These are phyloP conservation scores for Chlorella sp. DNA, from an alignment of 139 green algal species.

Conservation along the genomic window DNA sequence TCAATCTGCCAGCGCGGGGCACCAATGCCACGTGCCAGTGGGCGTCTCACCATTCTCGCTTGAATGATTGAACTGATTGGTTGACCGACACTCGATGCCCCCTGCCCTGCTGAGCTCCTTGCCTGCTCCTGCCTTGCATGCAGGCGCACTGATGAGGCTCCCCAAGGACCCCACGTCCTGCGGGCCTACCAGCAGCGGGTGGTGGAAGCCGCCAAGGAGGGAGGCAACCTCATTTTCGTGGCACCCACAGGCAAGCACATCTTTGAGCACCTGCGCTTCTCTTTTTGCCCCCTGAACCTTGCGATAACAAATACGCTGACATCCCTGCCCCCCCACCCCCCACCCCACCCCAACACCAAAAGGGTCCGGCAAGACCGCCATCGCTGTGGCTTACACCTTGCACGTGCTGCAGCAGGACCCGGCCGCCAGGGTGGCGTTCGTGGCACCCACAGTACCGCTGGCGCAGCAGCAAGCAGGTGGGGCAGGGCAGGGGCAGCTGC, in stretches of 20 bases:
- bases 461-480: slow-evolving; percentile 35
- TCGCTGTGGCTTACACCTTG: slow-evolving; percentile 16
- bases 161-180: not conserved
- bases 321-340: no score
- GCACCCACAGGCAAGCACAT: not conserved
- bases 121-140: not conserved
- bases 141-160: not conserved
- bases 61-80: not conserved
- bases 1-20: no score
- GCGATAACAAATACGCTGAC: no score
- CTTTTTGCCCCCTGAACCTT: no score
- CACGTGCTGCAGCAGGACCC: not conserved
- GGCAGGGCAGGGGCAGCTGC: not conserved
- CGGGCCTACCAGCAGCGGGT: slow-evolving; percentile 11
- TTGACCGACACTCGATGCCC: not conserved
- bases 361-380: slow-evolving; percentile 33
- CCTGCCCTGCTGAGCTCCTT: not conserved
- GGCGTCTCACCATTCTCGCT: not conserved
- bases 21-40: not conserved
- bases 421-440: slow-evolving; percentile 20
- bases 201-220: not conserved
- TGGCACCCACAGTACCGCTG: slow-evolving; percentile 32
- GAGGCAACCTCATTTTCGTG: slow-evolving; percentile 1
- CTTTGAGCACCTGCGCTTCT: no score
- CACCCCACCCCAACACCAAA: not conserved